Conservation (phyloP, 257 asterid genomes). For the Mitragyna speciosa region DNA sequence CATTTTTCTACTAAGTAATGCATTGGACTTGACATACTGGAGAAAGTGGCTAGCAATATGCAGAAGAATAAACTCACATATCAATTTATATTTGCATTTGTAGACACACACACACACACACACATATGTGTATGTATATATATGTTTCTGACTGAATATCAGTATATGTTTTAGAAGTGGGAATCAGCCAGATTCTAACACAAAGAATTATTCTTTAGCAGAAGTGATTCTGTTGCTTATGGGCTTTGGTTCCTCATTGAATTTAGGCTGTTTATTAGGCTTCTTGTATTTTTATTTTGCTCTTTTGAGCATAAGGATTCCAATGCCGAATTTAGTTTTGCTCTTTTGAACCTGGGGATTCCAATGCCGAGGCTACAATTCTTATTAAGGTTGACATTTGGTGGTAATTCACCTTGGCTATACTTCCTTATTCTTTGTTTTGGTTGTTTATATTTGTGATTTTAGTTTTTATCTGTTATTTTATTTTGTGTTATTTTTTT, state of each 20-base stretch:
- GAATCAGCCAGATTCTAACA: not conserved
- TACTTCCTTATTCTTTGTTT: too few species aligned
- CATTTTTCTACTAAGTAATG: not conserved
- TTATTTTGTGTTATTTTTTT: too few species aligned
- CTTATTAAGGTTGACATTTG: not conserved
- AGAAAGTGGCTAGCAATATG: not conserved
- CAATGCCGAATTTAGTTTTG: too few species aligned
- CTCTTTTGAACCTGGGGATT: not conserved
- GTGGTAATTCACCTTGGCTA: too few species aligned
- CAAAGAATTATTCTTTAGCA: not conserved
- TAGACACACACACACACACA: too few species aligned
- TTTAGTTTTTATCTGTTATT: too few species aligned
- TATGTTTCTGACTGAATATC: too few species aligned
- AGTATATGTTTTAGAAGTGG: not conserved
- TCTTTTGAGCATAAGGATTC: too few species aligned
- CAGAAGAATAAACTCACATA: not conserved
- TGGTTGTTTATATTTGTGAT: too few species aligned
- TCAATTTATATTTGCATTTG: not conserved
- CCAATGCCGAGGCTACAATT: not conserved
- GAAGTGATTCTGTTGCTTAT: not conserved
- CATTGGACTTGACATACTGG: not conserved
- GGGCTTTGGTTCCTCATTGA: not conserved
- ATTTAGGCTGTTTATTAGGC: not conserved
- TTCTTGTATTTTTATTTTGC: too few species aligned
- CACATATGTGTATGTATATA: too few species aligned